A percentile compares a stretch with the other conserved stretches of the same genome.
Evolutionary conservation across 2,329 filamentous ascomycete genomes (phyloP).

Genomic region (Colletotrichum tanaceti): DNA sequence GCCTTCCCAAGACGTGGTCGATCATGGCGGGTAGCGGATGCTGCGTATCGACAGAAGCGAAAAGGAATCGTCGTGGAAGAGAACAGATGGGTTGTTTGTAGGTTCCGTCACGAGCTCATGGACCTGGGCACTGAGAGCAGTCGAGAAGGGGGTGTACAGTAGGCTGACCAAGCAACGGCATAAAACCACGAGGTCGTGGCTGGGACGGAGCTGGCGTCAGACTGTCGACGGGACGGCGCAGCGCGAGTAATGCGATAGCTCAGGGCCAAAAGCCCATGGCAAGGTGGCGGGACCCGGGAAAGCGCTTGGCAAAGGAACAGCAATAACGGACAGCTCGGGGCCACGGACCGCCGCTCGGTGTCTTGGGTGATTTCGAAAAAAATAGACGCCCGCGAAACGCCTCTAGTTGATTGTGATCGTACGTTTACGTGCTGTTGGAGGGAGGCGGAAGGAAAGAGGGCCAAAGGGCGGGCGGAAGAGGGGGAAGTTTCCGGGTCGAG

Average conservation of each 20-base stretch:
- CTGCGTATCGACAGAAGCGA: slow-evolving; percentile 3
- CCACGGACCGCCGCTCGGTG: slow-evolving; percentile 35
- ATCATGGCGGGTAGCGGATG: slow-evolving; percentile 56
- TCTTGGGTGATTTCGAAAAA: slow-evolving; percentile 6
- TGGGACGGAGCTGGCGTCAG: slow-evolving; percentile 19
- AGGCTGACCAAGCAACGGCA: slow-evolving; percentile 31
- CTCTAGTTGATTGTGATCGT: not conserved
- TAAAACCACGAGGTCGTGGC: slow-evolving; percentile 34
- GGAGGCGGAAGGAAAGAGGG: not conserved
- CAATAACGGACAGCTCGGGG: slow-evolving; percentile 5
- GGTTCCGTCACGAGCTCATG: slow-evolving; percentile 7
- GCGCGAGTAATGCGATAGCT: slow-evolving; percentile 37
- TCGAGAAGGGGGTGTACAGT: not conserved
- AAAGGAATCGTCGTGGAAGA: not conserved
- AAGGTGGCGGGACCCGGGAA: slow-evolving; percentile 20
- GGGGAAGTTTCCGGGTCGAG: not conserved
- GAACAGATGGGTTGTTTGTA: slow-evolving; percentile 13
- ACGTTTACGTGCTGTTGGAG: not conserved
- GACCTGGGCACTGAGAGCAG: slow-evolving; percentile 14
- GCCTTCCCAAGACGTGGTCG: slow-evolving; percentile 93
- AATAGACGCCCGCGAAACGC: slow-evolving; percentile 7
- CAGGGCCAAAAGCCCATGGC: slow-evolving; percentile 30
- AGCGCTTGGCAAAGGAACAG: slow-evolving; percentile 24
- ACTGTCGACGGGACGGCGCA: slow-evolving; percentile 37
- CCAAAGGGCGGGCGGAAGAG: not conserved